A percentile compares a stretch with the other conserved stretches of the same genome.
Conservation (phyloP, 2,329 filamentous ascomycete genomes). For the Colletotrichum gigasporum region DNA sequence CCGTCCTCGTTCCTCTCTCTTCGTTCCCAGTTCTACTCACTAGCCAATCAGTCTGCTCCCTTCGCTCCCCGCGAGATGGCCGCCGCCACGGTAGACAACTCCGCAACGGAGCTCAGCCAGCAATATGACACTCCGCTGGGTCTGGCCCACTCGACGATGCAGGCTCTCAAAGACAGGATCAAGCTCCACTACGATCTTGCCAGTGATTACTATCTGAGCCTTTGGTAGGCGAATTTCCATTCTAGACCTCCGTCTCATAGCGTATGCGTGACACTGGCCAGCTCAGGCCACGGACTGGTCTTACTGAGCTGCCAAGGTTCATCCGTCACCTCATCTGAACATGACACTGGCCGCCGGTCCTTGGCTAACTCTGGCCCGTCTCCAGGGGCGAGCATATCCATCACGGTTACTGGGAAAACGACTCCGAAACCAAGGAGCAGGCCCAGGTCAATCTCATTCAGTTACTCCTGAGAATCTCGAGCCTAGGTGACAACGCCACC, state of each 20-base stretch:
- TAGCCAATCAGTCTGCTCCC: background rate
- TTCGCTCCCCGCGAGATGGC: conserved; percentile 2
- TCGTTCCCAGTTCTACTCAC: background rate
- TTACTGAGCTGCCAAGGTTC: too few relatives aligned
- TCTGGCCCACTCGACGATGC: conserved; percentile 55
- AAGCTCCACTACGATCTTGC: conserved; percentile 69
- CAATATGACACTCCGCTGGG: conserved; percentile 57
- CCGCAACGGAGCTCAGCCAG: conserved; percentile 48
- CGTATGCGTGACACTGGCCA: background rate
- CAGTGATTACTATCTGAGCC: conserved; percentile 68
- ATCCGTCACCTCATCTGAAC: too few relatives aligned
- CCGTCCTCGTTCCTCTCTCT: background rate
- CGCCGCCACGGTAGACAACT: conserved; percentile 14
- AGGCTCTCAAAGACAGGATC: conserved; percentile 65
- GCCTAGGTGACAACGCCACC: conserved; percentile 41
- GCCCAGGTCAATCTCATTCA: conserved; percentile 67
- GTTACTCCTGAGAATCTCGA: conserved; percentile 56
- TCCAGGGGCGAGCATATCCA: conserved; percentile 70
- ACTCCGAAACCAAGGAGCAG: conserved; percentile 62
- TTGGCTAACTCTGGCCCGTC: conserved; percentile 1
- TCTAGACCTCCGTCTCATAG: background rate
- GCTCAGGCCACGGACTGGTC: background rate
- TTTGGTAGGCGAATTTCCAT: conserved; percentile 55
- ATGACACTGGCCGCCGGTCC: too few relatives aligned
- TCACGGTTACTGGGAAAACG: conserved; percentile 67